Percentiles rank a stretch among this genome's conserved stretches.
Conservation (phyloP, 164 flowering plant genomes). For the Sedum album region DNA sequence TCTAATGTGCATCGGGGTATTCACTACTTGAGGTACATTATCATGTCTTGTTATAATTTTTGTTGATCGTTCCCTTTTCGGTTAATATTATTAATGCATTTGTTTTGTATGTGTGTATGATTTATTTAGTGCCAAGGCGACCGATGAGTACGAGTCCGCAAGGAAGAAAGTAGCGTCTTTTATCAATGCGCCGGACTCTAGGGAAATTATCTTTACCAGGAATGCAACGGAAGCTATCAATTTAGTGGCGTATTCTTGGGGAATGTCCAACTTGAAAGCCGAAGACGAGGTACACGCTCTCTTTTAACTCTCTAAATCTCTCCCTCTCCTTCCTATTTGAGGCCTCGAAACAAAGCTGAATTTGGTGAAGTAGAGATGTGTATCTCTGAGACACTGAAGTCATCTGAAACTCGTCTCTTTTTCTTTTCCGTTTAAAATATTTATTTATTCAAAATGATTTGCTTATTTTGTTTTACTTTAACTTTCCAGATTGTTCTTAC, state of each 20-base stretch:
- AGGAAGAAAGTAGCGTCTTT: constrained; percentile 81
- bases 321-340: neutral
- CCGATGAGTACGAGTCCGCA: constrained; percentile 82
- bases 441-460: neutral
- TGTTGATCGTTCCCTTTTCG: no score
- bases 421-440: neutral
- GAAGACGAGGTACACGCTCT: constrained; percentile 58
- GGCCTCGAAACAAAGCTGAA: no score
- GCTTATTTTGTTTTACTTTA: neutral
- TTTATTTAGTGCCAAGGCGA: constrained; percentile 72
- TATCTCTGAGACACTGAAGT: no score
- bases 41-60: neutral
- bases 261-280: constrained; percentile 55
- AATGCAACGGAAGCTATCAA: constrained; percentile 98
- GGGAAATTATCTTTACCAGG: constrained; percentile 80
- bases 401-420: neutral
- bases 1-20: constrained; percentile 94
- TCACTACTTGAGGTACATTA: constrained; percentile 64
- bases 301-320: neutral
- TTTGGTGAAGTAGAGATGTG: neutral
- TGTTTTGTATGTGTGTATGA: neutral
- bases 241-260: constrained; percentile 92
- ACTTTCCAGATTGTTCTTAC: constrained; percentile 64
- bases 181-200: constrained; percentile 63
- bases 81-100: neutral